Conservation (phyloP, 2,329 filamentous ascomycete species). For the Paecilomyces variotii region DNA sequence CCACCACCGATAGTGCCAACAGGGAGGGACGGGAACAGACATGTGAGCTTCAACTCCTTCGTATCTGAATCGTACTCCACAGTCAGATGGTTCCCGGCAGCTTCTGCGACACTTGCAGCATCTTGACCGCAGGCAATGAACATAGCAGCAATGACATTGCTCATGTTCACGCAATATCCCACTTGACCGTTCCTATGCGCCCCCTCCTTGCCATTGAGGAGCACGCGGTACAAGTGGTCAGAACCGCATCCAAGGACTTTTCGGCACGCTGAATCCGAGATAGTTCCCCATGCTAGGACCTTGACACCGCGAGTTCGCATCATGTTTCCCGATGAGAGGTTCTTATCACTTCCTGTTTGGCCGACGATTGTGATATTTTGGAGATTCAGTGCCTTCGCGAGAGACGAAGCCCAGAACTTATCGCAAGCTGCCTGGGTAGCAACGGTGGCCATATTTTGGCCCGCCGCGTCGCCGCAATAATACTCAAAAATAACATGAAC, state of each 20-base stretch:
- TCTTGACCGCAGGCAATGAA: constrained; percentile 19
- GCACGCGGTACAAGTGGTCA: constrained; percentile 5
- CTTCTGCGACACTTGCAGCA: constrained; percentile 12
- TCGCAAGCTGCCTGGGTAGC: constrained; percentile 19
- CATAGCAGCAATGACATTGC: constrained; percentile 15
- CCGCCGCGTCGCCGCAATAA: constrained; percentile 18
- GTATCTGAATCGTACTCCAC: constrained; percentile 12
- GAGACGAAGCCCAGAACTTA: constrained; percentile 7
- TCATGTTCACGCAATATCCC: constrained; percentile 11
- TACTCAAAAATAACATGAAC: constrained; percentile 18
- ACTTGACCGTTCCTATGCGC: constrained; percentile 12
- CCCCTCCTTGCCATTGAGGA: constrained; percentile 8
- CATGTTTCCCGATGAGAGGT: constrained; percentile 16
- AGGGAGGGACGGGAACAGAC: constrained; percentile 19
- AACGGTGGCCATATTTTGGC: constrained; percentile 25
- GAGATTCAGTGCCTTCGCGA: constrained; percentile 5
- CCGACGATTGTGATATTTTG: constrained; percentile 13
- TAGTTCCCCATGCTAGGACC: constrained; percentile 17
- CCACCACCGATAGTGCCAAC: constrained; percentile 19
- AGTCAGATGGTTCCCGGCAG: constrained; percentile 15
- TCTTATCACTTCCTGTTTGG: constrained; percentile 18
- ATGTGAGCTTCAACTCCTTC: constrained; percentile 11
- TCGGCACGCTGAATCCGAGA: constrained; percentile 11
- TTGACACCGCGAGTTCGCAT: constrained; percentile 14
- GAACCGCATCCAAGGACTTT: constrained; percentile 11